These are phyloP conservation scores for Wickerhamomyces canadensis DNA, from an alignment of 805 yeast species.

Conservation along the genomic window DNA sequence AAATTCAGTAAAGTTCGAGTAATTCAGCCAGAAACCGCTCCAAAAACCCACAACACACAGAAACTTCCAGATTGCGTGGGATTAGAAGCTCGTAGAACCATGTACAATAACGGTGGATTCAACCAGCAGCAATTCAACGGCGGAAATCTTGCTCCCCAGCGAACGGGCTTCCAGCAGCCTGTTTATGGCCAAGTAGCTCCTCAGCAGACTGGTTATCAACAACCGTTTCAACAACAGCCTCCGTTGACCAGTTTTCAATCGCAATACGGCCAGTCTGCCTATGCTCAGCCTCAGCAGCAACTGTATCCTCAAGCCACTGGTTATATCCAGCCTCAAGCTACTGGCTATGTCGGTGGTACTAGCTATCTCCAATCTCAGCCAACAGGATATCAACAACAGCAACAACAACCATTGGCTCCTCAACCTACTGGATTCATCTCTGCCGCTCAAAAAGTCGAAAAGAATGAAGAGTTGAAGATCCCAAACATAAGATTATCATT, in stretches of 20 bases:
- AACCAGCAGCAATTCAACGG: constrained; percentile 9
- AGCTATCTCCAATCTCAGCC: constrained; percentile 20
- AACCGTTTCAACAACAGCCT: constrained; percentile 16
- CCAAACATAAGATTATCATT: constrained; percentile 79
- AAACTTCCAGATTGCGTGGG: neutral
- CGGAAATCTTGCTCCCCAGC: constrained; percentile 11
- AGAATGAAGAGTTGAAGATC: constrained; percentile 55
- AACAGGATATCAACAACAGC: constrained; percentile 30
- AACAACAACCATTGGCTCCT: constrained; percentile 27
- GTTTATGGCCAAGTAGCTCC: constrained; percentile 6
- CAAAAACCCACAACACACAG: neutral
- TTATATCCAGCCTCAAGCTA: constrained; percentile 7
- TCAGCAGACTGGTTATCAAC: constrained; percentile 15
- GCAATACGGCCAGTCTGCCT: constrained; percentile 6
- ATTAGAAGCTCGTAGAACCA: neutral
- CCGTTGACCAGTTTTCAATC: constrained; percentile 6
- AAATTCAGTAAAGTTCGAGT: too few relatives aligned
- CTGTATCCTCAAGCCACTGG: constrained; percentile 16
- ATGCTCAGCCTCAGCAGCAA: constrained; percentile 19
- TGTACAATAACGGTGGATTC: constrained; percentile 4
- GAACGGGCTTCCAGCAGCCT: constrained; percentile 23
- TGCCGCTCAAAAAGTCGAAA: constrained; percentile 27
- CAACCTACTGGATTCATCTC: constrained; percentile 38
- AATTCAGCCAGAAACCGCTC: too few relatives aligned
- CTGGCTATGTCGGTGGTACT: constrained; percentile 3